phyloP scores from a whole-genome alignment of 352 stramenopile genomes.

The Pythium grandisporangium region DNA sequence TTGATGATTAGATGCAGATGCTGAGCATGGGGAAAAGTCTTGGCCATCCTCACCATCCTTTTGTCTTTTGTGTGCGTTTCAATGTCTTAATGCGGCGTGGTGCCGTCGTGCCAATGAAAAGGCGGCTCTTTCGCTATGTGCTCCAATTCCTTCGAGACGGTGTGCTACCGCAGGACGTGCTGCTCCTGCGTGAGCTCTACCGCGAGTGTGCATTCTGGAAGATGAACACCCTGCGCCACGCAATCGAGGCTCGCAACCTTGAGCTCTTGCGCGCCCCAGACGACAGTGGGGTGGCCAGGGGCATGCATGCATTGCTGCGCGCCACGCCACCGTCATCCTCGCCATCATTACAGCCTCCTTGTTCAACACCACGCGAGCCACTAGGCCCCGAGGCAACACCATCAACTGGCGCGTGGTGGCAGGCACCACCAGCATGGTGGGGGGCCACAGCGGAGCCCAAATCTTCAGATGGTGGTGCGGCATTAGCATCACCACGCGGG shows the following conservation, averaged over 20 bases:
- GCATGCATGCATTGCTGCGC: background rate
- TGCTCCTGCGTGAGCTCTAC: conserved; percentile 59
- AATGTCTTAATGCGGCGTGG: no score
- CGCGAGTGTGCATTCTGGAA: conserved; percentile 80
- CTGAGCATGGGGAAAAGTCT: background rate
- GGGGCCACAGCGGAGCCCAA: conserved; percentile 16
- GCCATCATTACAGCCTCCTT: no score
- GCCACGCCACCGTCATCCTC: conserved; percentile 8
- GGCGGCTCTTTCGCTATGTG: conserved; percentile 67
- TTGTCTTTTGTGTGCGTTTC: no score
- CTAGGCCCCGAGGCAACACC: no score
- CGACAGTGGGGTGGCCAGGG: no score
- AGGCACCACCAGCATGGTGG: conserved; percentile 63
- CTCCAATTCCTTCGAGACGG: conserved; percentile 77
- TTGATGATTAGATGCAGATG: background rate
- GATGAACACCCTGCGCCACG: conserved; percentile 61
- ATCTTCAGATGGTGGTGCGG: no score
- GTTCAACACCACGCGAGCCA: no score
- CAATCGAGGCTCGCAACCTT: conserved; percentile 69
- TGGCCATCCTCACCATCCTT: background rate
- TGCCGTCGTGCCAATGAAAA: no score
- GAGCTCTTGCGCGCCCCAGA: conserved; percentile 41
- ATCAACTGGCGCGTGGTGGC: conserved; percentile 49
- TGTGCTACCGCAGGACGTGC: conserved; percentile 50
- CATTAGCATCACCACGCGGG: no score